Base-by-base conservation (phyloP, 768 basidiomycete species). In the Glaciozyma martinii region DNA sequence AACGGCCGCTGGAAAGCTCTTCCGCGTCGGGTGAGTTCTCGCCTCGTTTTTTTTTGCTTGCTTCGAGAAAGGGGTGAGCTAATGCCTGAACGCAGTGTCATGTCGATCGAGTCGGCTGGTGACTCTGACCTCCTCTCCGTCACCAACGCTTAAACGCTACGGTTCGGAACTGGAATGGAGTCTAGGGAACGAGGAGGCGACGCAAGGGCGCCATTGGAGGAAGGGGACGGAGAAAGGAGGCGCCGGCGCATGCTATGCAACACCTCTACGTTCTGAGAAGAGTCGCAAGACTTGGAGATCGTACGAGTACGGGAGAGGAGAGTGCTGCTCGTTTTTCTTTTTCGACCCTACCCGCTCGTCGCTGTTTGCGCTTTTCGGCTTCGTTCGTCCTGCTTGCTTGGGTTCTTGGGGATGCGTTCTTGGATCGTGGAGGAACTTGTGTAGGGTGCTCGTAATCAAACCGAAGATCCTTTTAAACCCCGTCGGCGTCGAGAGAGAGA, bases 1-100 rank as follows among this genome's bases (percentile, higher is more conserved):
- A 64, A 99, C 95, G 58, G 95, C 95, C 78, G 93, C 95, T 65
- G 95, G 95, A 78, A 94, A 93, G 81, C 86, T 98, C 72, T 99
- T 97, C 89, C 91, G 93, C 72, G 94, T 98, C 66, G 93, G 90
- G 89, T 19, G 42, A 30, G 50, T 37, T n/a, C n/a, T n/a, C 33
- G 55, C 60, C 60, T 52, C 56, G 21, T 7, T 44, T 23, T 46
- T 52, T 42, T 40, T 19, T 37, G 40, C 42, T 46, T 49, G 62
- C 64, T 63, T 58, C 46, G 19, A n/a, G n/a, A 7, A 44, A 13
- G 40, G 30, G 5, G n/a, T n/a, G n/a, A n/a, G 37, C 37, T 40
- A 40, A 40, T 13, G 37, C 37, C 61, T 50, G 58, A 12, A 57
- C 63, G 15, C 68, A 92, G 94, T 82, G 89, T 97, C 76, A 95